Evolutionary conservation across 2,329 filamentous ascomycete genomes (phyloP), one percentile per base, ranked within the genome.

Genomic region (Byssothecium circinans): DNA sequence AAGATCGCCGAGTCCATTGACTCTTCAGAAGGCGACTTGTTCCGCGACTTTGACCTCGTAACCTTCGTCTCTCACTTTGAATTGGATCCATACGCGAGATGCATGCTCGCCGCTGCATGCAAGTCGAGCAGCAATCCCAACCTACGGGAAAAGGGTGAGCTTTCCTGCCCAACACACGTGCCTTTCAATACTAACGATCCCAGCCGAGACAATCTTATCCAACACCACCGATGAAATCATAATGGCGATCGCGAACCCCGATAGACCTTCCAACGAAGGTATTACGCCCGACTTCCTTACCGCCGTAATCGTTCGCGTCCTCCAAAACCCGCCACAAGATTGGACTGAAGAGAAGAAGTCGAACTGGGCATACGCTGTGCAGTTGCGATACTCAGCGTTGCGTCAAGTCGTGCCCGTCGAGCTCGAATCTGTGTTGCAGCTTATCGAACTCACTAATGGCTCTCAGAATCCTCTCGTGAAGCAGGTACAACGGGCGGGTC

Each of bases 1-100:
- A 95, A 90, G 74, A 95, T 99, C 66, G 91, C 92, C 51, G 91
- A 97, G 70, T 88, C 91, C 17, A 87, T 99, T 67, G 91, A 96
- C 71, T 87, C 85, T 1, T 89, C 85, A 17, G 92, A 94, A 58
- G 91, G 94, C 61, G 92, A 99, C 61, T 83, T 96, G 51, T 96
- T 96, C 70, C 87, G 91, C 48, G 92, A 97, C 68, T 96, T 99
- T 63, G 92, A 99, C 68, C 81, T 99, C n/a, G 88, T 89, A 2
- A 89, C 88, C 2, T 97, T 99, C 68, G 86, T 97, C 79, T 88
- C 95, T 55, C 91, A 97, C 71, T 99, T 99, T 78, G 91, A 91
- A 68, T 80, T 96, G 44, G 91, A 96, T 74, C 85, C 90, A 8
- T 73, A 96, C 38, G 85, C 91, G 64, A 95, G 95, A 78, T 89